These are phyloP conservation scores for Vanrija sp. DNA, from an alignment of 1,284 basidiomycete species.

Conservation along the genomic window DNA sequence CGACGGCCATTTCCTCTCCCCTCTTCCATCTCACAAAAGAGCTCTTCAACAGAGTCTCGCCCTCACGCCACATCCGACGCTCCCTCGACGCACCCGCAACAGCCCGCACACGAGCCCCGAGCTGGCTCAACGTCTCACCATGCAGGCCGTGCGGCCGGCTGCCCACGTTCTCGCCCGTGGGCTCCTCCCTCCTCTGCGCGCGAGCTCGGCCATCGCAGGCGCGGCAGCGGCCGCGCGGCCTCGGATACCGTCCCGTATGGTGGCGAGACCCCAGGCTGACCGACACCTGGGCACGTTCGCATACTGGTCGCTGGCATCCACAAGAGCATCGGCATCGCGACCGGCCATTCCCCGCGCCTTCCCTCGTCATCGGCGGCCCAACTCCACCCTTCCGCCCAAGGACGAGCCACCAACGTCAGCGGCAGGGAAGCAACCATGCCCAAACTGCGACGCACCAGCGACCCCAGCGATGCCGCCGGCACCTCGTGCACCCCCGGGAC, in stretches of 20 bases:
- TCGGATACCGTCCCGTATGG: too few relatives aligned
- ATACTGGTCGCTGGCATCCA: neutral
- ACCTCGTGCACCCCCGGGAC: constrained; percentile 6
- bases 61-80: neutral
- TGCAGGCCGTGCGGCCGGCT: neutral
- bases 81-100: neutral
- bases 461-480: constrained; percentile 8
- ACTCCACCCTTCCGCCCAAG: too few relatives aligned
- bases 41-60: constrained; percentile 12
- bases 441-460: neutral
- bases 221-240: neutral
- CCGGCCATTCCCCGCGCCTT: too few relatives aligned
- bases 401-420: neutral
- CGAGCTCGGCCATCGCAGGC: constrained; percentile 1
- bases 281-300: neutral
- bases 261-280: too few relatives aligned
- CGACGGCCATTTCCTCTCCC: too few relatives aligned
- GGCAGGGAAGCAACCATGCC: neutral
- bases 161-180: neutral
- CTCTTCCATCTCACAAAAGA: neutral
- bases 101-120: too few relatives aligned
- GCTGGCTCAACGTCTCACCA: neutral
- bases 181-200: constrained; percentile 1
- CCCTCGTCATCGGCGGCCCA: too few relatives aligned
- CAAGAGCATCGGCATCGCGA: neutral